Evolutionary conservation across 441 rosid genomes (phyloP), one percentile per base, ranked within the genome.

Genomic region (Raphanus hybrid): DNA sequence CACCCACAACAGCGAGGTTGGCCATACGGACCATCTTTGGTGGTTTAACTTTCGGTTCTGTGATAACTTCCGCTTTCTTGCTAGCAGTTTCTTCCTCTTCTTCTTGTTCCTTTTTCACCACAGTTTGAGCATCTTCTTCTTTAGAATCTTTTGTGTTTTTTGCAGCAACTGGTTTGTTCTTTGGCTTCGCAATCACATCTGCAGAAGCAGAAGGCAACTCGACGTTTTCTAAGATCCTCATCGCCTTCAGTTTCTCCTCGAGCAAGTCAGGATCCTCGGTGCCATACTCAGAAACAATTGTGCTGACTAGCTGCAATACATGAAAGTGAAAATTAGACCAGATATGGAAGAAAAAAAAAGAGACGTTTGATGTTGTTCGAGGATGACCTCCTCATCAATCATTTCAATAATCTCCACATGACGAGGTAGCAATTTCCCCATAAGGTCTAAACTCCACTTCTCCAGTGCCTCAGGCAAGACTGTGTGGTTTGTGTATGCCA

Each of bases 401-500:
- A 78, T 86, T 84, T 93, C 90, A 55, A 95, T 95, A 55, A 95
- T 95, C 86, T 91, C 95, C 68, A 86, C 85, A 76, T 93, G 98
- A 37, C 99, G 91, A 75, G 99, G 99, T 32, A 93, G 87, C 84
- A 95, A 67, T 81, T 91, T 86, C 86, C 86, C 86, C 93, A 93
- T 87, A 69, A 95, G 94, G 77, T 89, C 97, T 64, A 95, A 86
- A 80, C 98, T 95, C 99, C 99, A 95, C 83, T 95, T 95, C 90
- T 95, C 99, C 80, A 95, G 72, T 52, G 99, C 98, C 87, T 95
- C 99, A 6, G 99, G 99, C 73, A 95, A 85, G 77, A 95, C 96
- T 54, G 98, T 95, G 74, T 95, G 98, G 84, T 95, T 95, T 68
- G 99, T 95, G 85, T 95, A 95, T 50, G 98, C 99, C 80, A 88